phyloP scores from a whole-genome alignment of 169 alveolate species.

The Plasmodium knowlesi region DNA sequence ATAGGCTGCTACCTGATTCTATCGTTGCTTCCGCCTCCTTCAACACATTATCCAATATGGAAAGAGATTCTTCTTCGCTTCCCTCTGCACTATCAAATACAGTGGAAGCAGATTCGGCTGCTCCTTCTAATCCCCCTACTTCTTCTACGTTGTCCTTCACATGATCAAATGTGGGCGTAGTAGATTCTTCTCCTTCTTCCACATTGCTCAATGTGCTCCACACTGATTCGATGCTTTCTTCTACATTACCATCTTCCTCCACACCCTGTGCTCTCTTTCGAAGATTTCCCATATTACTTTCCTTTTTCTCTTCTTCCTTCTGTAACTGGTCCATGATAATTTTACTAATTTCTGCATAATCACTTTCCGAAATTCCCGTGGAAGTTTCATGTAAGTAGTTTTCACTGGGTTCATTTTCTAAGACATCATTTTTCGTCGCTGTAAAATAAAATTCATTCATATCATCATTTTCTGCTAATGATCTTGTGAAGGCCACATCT shows the following conservation, averaged over 20 bases:
- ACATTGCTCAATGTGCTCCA: not conserved
- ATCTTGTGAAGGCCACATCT: not conserved
- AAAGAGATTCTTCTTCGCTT: not conserved
- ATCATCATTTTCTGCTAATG: not conserved
- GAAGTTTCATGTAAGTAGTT: not conserved
- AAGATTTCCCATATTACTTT: not conserved
- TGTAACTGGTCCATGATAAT: not conserved
- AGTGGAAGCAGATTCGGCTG: not conserved
- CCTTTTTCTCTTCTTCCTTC: not conserved
- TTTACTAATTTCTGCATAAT: not conserved
- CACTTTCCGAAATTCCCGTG: not conserved
- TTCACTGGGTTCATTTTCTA: not conserved
- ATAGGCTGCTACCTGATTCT: not conserved
- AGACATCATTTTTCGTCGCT: not conserved
- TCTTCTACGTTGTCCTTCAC: not conserved
- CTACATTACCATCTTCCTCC: not conserved
- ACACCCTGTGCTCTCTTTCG: not conserved
- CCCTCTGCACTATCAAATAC: not conserved
- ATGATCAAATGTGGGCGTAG: not conserved
- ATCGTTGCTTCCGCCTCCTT: not conserved
- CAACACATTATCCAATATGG: not conserved
- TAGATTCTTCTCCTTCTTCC: not conserved
- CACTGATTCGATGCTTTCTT: not conserved
- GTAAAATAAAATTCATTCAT: not conserved
- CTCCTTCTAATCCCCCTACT: not conserved